Percentiles rank a stretch among this genome's conserved stretches.
These are phyloP conservation scores for Penicillium tannophilum DNA, from an alignment of 495 filamentous ascomycete genomes.

Conservation along the genomic window DNA sequence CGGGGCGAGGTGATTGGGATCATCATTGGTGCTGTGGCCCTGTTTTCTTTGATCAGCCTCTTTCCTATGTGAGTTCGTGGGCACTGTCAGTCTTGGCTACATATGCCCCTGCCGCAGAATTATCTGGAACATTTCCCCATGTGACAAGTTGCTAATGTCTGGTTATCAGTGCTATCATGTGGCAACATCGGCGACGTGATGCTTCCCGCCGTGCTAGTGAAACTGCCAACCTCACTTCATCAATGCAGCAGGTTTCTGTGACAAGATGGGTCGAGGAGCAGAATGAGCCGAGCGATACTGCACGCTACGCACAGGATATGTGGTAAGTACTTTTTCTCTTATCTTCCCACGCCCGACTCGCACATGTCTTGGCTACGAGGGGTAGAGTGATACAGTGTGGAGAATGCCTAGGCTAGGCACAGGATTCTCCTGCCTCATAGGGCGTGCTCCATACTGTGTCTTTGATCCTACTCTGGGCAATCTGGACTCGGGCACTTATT, in stretches of 20 bases:
- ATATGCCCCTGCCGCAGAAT: background rate
- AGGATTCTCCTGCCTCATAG: conserved; percentile 18
- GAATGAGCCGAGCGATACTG: conserved; percentile 16
- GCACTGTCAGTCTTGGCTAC: conserved; percentile 17
- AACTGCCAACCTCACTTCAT: conserved; percentile 9
- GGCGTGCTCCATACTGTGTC: background rate
- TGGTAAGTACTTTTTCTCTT: conserved; percentile 31
- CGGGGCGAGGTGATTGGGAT: conserved; percentile 36
- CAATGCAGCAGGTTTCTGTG: conserved; percentile 27
- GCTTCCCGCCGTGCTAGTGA: conserved; percentile 19
- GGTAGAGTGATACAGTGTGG: conserved; percentile 30
- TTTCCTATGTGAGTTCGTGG: conserved; percentile 36
- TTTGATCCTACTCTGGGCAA: conserved; percentile 9
- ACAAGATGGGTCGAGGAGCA: conserved; percentile 37
- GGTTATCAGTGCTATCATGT: background rate
- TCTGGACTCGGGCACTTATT: background rate
- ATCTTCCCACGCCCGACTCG: background rate
- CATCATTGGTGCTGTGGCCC: conserved; percentile 36
- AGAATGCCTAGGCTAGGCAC: conserved; percentile 30
- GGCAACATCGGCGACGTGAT: conserved; percentile 10
- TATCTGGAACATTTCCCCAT: background rate
- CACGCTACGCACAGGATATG: conserved; percentile 31
- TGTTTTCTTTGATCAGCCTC: conserved; percentile 36
- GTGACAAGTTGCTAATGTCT: conserved; percentile 21
- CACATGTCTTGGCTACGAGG: conserved; percentile 25